phyloP scores from a whole-genome alignment of 2,329 filamentous ascomycete genomes.

The Fusarium udum region DNA sequence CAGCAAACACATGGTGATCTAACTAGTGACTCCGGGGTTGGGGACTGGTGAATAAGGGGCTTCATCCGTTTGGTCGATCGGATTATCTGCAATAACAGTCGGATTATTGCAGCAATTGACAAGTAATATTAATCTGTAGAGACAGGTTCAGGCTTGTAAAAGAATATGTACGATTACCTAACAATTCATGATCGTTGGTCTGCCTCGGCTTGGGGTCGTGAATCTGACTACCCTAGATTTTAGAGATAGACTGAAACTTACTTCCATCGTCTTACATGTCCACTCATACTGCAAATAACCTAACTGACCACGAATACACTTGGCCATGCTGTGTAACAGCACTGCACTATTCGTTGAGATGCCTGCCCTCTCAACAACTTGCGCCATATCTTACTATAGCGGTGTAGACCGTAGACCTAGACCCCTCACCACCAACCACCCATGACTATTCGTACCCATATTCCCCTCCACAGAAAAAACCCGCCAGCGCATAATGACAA shows the following conservation, averaged over 20 bases:
- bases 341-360: background rate
- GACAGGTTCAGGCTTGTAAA: background rate
- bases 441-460: conserved; percentile 10
- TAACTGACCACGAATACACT: background rate
- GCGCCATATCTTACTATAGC: background rate
- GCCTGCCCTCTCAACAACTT: background rate
- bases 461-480: conserved; percentile 25
- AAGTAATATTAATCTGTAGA: background rate
- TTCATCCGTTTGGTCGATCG: background rate
- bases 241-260: background rate
- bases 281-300: background rate
- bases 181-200: background rate
- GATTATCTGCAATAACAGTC: background rate
- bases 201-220: background rate
- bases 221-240: background rate
- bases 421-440: conserved; percentile 13
- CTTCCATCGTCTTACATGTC: background rate
- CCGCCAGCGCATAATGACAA: conserved; percentile 7
- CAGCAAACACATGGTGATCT: background rate
- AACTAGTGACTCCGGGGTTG: background rate
- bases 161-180: background rate
- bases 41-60: background rate
- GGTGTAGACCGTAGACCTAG: conserved; percentile 19
- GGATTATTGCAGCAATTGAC: background rate
- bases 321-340: background rate